Evolutionary conservation across 331 rosid genomes (phyloP).

Genomic region (Dryas integrifolia): DNA sequence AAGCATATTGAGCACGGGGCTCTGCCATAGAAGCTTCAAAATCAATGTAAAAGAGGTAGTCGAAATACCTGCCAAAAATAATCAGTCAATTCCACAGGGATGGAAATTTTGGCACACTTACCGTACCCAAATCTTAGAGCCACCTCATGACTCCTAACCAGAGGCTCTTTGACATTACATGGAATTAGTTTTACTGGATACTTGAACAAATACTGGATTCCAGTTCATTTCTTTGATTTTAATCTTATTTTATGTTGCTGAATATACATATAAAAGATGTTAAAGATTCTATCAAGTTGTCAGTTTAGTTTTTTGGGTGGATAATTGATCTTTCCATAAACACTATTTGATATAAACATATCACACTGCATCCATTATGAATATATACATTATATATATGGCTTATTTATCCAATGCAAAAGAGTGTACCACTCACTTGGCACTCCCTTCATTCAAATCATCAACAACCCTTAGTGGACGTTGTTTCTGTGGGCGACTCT

Average conservation of each 20-base stretch:
- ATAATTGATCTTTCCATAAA: background rate
- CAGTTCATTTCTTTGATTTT: background rate
- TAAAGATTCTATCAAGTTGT: background rate
- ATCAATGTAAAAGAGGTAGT: constrained; percentile 85
- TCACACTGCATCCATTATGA: background rate
- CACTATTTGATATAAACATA: background rate
- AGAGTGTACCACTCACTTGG: constrained; percentile 57
- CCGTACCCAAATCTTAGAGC: background rate
- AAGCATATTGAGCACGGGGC: constrained; percentile 74
- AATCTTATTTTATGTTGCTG: background rate
- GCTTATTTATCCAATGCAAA: background rate
- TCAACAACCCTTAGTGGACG: constrained; percentile 72
- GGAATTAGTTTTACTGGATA: background rate
- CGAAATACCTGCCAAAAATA: constrained; percentile 67
- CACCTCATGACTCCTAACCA: constrained; percentile 2
- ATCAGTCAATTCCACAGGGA: background rate
- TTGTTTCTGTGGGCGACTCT: constrained; percentile 75
- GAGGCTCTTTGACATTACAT: background rate
- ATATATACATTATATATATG: no score
- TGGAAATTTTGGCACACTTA: background rate
- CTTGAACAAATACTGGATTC: background rate
- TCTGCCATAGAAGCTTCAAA: constrained; percentile 97
- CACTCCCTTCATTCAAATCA: constrained; percentile 71
- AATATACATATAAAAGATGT: background rate
- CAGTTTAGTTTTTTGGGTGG: background rate